Conservation (phyloP, 441 rosid genomes). For the Viola pubescens region DNA sequence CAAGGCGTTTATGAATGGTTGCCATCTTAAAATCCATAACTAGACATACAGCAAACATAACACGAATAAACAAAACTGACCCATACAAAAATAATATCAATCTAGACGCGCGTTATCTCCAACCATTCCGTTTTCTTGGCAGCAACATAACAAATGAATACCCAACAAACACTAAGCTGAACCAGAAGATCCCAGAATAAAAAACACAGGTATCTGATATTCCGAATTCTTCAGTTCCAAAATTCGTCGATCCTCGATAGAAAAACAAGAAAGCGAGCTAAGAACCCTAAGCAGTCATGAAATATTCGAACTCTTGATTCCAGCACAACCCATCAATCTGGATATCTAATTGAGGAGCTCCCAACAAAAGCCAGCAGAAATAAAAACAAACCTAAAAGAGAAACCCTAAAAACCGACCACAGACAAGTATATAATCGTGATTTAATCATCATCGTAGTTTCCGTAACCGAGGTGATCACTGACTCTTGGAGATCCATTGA, state of each 20-base stretch:
- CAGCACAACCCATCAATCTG: background rate
- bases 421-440: background rate
- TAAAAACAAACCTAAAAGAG: background rate
- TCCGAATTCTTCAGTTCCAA: background rate
- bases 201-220: background rate
- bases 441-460: background rate
- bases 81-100: background rate
- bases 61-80: slow-evolving; percentile 5
- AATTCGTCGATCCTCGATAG: background rate
- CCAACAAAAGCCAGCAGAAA: background rate
- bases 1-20: background rate
- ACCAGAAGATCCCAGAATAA: background rate
- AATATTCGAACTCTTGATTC: no score
- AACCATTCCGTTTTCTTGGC: background rate
- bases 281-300: background rate
- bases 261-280: background rate
- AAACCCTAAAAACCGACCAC: slow-evolving; percentile 7
- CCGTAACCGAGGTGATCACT: background rate
- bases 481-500: slow-evolving; percentile 1
- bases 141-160: background rate
- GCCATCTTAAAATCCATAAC: slow-evolving; percentile 16
- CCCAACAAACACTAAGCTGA: background rate
- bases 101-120: background rate
- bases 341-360: slow-evolving; percentile 7
- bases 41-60: slow-evolving; percentile 4